Conservation (phyloP, 306 rosid genomes). For the Styphnolobium japonicum region DNA sequence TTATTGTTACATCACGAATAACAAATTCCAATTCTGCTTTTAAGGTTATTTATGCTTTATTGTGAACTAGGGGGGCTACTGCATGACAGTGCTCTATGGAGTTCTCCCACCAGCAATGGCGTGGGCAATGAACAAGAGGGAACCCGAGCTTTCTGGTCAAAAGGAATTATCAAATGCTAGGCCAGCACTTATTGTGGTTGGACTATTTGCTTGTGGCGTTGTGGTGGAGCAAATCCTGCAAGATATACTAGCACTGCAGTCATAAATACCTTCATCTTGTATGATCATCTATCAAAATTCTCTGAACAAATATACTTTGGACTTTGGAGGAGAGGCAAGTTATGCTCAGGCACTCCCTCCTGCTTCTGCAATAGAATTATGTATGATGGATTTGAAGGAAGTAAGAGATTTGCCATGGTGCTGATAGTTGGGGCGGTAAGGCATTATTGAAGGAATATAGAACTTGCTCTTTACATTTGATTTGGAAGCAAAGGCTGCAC, state of each 20-base stretch:
- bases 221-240: slow-evolving; percentile 58
- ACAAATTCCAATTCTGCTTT: not conserved
- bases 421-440: not conserved
- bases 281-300: not conserved
- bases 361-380: not conserved
- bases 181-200: slow-evolving; percentile 53
- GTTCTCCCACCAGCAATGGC: slow-evolving; percentile 88
- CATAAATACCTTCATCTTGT: not conserved
- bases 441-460: not conserved
- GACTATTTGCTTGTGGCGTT: slow-evolving; percentile 56
- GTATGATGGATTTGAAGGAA: not conserved
- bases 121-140: slow-evolving; percentile 49
- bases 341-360: not conserved
- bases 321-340: not conserved
- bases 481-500: not conserved
- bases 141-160: slow-evolving; percentile 19
- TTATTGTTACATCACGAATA: not conserved
- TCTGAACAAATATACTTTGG: not conserved
- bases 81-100: slow-evolving; percentile 76
- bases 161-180: slow-evolving; percentile 40
- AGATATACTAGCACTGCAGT: slow-evolving; percentile 41
- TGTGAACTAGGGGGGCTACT: slow-evolving; percentile 68
- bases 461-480: not conserved
- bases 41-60: not conserved
- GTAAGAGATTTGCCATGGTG: not conserved